Conservation (phyloP, 495 filamentous ascomycete genomes). For the Xylaria castorea region DNA sequence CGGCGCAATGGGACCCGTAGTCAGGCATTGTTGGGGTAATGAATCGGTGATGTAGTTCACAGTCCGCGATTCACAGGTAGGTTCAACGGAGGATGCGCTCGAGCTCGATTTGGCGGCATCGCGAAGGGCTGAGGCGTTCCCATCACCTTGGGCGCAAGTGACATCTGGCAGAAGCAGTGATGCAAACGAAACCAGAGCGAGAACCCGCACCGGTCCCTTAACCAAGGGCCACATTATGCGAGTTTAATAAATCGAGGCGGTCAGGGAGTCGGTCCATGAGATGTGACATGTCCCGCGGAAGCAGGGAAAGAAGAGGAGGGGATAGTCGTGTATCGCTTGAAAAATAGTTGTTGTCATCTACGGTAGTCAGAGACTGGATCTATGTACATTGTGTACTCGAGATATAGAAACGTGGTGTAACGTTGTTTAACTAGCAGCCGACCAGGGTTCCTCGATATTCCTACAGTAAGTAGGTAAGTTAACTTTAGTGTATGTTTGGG, state of each 20-base stretch:
- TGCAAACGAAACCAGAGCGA: slow-evolving; percentile 26
- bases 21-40: slow-evolving; percentile 78
- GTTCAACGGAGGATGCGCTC: slow-evolving; percentile 24
- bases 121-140: slow-evolving; percentile 25
- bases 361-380: background rate
- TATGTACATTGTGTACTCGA: background rate
- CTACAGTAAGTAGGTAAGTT: no score
- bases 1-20: slow-evolving; percentile 46
- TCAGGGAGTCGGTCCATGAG: slow-evolving; percentile 34
- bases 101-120: slow-evolving; percentile 30
- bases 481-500: no score
- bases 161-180: slow-evolving; percentile 26
- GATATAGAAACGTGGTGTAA: background rate
- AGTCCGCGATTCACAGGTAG: slow-evolving; percentile 67
- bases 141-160: slow-evolving; percentile 31
- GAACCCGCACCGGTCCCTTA: slow-evolving; percentile 29
- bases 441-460: no score
- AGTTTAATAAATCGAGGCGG: slow-evolving; percentile 31
- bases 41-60: slow-evolving; percentile 84
- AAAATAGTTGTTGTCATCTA: background rate
- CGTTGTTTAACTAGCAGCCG: background rate
- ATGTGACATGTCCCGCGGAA: slow-evolving; percentile 15
- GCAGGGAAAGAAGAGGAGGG: background rate
- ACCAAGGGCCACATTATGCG: slow-evolving; percentile 37
- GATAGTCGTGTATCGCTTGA: background rate